Conservation (phyloP, 345 rosid species). For the Salix purpurea region DNA sequence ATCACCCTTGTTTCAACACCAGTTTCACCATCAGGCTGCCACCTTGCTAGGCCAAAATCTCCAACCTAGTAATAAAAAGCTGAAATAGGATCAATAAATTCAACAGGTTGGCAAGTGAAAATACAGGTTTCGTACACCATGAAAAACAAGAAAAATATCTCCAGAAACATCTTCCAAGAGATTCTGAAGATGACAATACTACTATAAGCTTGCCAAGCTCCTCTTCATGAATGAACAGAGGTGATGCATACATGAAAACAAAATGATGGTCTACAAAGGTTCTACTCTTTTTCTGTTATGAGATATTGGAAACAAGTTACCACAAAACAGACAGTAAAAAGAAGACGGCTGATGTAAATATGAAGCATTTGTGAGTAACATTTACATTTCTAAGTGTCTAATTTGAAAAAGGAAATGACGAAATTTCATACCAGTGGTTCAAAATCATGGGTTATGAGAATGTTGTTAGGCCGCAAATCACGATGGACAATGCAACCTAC, state of each 20-base stretch:
- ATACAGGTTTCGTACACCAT: background rate
- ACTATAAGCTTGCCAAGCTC: background rate
- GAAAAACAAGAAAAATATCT: background rate
- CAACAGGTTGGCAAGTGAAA: background rate
- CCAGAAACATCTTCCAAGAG: background rate
- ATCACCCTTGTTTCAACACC: constrained; percentile 96
- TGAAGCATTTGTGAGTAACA: background rate
- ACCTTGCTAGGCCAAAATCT: constrained; percentile 98
- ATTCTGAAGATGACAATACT: background rate
- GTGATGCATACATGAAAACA: background rate
- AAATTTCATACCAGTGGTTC: constrained; percentile 75
- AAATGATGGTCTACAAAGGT: background rate
- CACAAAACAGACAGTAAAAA: background rate
- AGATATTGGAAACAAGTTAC: background rate
- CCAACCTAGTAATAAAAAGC: constrained; percentile 59
- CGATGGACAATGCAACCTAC: constrained; percentile 99
- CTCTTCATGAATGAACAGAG: background rate
- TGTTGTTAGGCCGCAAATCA: constrained; percentile 99
- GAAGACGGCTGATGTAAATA: background rate
- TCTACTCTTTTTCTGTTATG: background rate
- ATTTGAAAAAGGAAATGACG: background rate
- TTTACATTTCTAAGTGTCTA: background rate
- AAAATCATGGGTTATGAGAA: constrained; percentile 95
- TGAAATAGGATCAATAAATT: constrained; percentile 2
- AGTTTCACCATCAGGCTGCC: constrained; percentile 99